Percentiles rank a stretch among this genome's conserved stretches.
These are phyloP conservation scores for Pontederia crassipes DNA, from an alignment of 176 grass and related monocot genomes.

Conservation along the genomic window DNA sequence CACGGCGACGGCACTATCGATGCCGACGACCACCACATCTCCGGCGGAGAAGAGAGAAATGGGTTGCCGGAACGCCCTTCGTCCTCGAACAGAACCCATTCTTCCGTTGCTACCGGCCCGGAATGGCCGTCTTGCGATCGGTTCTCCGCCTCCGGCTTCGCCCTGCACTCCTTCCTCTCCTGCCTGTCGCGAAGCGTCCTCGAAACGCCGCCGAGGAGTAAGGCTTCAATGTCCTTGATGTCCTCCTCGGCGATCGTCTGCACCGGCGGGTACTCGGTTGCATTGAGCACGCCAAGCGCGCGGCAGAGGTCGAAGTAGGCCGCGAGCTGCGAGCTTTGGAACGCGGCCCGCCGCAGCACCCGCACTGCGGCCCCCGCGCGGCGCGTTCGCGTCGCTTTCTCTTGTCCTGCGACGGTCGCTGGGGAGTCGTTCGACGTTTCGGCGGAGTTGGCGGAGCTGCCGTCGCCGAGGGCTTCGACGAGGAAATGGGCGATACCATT, in stretches of 20 bases:
- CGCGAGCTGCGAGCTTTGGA: slow-evolving; percentile 45
- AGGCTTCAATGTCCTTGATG: slow-evolving; percentile 10
- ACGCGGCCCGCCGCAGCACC: slow-evolving; percentile 45
- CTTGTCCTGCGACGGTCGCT: slow-evolving; percentile 6
- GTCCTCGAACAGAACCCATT: slow-evolving; percentile 84
- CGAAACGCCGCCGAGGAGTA: not conserved
- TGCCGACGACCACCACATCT: not conserved
- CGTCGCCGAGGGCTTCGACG: slow-evolving; percentile 31
- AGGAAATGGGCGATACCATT: slow-evolving; percentile 66
- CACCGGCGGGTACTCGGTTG: slow-evolving; percentile 47
- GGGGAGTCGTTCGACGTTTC: not conserved
- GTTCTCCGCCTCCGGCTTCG: not conserved
- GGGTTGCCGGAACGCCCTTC: slow-evolving; percentile 30
- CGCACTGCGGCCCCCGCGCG: slow-evolving; percentile 40
- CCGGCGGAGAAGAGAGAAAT: not conserved
- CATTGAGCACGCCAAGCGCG: slow-evolving; percentile 48
- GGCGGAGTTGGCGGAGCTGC: too few species aligned
- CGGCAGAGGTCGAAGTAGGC: slow-evolving; percentile 72
- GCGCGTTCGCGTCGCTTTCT: slow-evolving; percentile 20
- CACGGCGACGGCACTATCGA: not conserved
- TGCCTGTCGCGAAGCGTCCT: not conserved
- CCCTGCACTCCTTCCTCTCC: not conserved
- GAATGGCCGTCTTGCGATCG: not conserved
- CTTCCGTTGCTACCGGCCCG: slow-evolving; percentile 31
- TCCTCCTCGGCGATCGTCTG: slow-evolving; percentile 31